These are phyloP conservation scores for Chlorella variabilis DNA, from an alignment of 163 green algal genomes.

Conservation along the genomic window DNA sequence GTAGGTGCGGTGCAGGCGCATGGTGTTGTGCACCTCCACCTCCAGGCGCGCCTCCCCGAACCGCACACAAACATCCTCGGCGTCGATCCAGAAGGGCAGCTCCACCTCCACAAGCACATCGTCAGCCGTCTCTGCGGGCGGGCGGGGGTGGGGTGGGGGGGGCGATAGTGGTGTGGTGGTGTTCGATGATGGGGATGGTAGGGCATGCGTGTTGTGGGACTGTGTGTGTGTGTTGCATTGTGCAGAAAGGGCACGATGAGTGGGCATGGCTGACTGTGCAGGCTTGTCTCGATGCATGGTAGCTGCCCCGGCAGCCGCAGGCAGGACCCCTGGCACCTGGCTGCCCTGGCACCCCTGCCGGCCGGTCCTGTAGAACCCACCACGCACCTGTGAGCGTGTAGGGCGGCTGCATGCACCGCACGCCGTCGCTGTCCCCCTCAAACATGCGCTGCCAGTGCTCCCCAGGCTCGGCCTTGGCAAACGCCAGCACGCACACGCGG, in stretches of 20 bases:
- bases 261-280: too few species aligned
- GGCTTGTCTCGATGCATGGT: too few species aligned
- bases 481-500: constrained; percentile 53
- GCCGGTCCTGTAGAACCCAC: too few species aligned
- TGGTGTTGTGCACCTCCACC: constrained; percentile 60
- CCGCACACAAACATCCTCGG: constrained; percentile 66
- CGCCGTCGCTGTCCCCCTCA: constrained; percentile 69
- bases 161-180: too few species aligned
- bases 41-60: constrained; percentile 50
- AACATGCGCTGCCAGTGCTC: constrained; percentile 70
- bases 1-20: constrained; percentile 55
- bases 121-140: constrained; percentile 55
- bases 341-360: too few species aligned
- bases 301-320: too few species aligned
- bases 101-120: constrained; percentile 76
- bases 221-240: too few species aligned
- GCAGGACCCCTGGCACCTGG: too few species aligned
- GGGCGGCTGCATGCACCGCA: constrained; percentile 68
- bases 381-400: constrained; percentile 60
- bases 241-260: too few species aligned
- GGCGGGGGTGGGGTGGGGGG: too few species aligned
- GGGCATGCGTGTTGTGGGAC: too few species aligned
- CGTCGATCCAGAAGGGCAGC: constrained; percentile 80
- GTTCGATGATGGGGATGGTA: too few species aligned
- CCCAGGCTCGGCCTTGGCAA: constrained; percentile 64